Evolutionary conservation across 1,139 yeast species (phyloP).

Genomic region (Magnusiomyces paraingens): DNA sequence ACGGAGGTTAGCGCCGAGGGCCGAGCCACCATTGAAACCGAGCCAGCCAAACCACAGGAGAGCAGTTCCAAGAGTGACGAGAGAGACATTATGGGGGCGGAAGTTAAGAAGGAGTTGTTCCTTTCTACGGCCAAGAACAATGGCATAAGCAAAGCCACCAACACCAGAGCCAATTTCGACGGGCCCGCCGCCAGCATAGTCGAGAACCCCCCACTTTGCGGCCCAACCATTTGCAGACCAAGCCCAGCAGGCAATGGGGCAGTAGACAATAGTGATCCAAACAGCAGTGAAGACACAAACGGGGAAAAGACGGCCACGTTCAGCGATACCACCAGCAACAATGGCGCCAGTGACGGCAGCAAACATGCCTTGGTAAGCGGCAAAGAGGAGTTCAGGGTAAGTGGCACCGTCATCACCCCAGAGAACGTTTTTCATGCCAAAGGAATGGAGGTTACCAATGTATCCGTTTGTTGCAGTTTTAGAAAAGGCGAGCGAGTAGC

Average conservation of each 20-base stretch:
- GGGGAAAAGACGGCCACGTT: conserved; percentile 85
- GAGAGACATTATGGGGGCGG: conserved; percentile 90
- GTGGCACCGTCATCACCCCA: conserved; percentile 43
- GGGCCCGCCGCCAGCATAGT: conserved; percentile 98
- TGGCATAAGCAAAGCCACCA: conserved; percentile 80
- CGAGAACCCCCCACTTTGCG: conserved; percentile 77
- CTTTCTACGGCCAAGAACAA: conserved; percentile 75
- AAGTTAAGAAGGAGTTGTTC: conserved; percentile 81
- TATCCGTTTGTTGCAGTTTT: conserved; percentile 67
- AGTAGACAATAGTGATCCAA: conserved; percentile 89
- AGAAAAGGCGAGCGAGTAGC: conserved; percentile 85
- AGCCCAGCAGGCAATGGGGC: conserved; percentile 91
- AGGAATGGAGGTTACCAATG: conserved; percentile 77
- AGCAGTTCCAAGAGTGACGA: conserved; percentile 73
- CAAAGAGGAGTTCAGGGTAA: conserved; percentile 80
- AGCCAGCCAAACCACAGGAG: conserved; percentile 70
- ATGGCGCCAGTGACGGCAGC: conserved; percentile 85
- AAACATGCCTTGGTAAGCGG: conserved; percentile 87
- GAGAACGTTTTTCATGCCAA: conserved; percentile 71
- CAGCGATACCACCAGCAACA: conserved; percentile 91
- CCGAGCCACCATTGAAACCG: conserved; percentile 67
- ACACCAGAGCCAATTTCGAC: conserved; percentile 91
- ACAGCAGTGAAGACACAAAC: conserved; percentile 73
- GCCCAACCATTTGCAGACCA: conserved; percentile 97
- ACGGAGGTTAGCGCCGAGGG: conserved; percentile 57